phyloP scores from a whole-genome alignment of 352 stramenopile genomes.

The Pythium scleroteichum region DNA sequence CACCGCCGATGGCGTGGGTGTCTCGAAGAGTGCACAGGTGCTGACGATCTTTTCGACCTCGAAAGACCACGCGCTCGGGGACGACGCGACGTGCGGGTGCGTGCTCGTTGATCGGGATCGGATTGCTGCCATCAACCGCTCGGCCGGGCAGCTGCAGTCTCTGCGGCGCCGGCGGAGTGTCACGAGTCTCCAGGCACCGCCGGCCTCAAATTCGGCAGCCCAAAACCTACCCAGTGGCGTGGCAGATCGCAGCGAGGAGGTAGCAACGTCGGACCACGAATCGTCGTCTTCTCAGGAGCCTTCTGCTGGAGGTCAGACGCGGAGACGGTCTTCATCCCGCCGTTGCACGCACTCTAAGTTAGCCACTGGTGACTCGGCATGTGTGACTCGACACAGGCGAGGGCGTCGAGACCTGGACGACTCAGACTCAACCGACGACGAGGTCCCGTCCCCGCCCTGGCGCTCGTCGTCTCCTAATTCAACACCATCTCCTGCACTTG shows the following conservation, averaged over 20 bases:
- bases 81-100: conserved; percentile 60
- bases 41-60: conserved; percentile 77
- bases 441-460: conserved; percentile 6
- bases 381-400: no score
- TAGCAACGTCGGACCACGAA: background rate
- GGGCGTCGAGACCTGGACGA: conserved; percentile 22
- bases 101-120: conserved; percentile 67
- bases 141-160: conserved; percentile 19
- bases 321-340: no score
- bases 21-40: conserved; percentile 56
- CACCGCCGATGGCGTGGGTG: conserved; percentile 78
- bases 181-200: conserved; percentile 10
- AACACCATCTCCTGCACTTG: background rate
- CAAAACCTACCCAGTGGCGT: no score
- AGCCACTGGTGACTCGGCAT: no score
- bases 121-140: conserved; percentile 59
- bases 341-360: no score
- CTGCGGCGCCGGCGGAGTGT: conserved; percentile 40
- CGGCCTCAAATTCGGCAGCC: background rate
- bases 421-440: conserved; percentile 37
- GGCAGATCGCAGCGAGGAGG: background rate
- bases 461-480: background rate
- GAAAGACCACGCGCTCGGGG: conserved; percentile 67
- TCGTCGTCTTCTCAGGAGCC: background rate
- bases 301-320: no score